These are phyloP conservation scores for Plasmodium berghei DNA, from an alignment of 169 alveolate species.

Conservation along the genomic window DNA sequence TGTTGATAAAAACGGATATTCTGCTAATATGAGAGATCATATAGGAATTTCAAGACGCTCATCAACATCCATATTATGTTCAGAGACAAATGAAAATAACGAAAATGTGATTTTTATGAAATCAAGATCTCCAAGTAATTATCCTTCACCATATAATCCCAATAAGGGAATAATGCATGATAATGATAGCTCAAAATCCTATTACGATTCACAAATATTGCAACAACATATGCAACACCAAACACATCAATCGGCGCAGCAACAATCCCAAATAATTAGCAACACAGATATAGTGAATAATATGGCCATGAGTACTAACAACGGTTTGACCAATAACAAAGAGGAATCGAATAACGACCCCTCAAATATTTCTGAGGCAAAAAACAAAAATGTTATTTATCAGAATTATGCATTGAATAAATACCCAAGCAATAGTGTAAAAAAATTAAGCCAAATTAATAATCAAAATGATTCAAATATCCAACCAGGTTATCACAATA, in stretches of 20 bases:
- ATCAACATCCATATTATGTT: background rate
- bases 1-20: conserved; percentile 36
- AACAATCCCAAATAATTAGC: too few species aligned
- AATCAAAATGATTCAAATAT: conserved; percentile 46
- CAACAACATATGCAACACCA: too few species aligned
- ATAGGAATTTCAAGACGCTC: background rate
- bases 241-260: too few species aligned
- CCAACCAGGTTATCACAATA: conserved; percentile 19
- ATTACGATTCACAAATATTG: too few species aligned
- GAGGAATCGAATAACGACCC: conserved; percentile 15
- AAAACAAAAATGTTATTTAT: conserved; percentile 40
- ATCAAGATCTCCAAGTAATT: conserved; percentile 35
- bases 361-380: background rate
- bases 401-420: conserved; percentile 17
- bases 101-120: conserved; percentile 23
- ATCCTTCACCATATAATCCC: conserved; percentile 12
- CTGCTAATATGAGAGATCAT: conserved; percentile 43
- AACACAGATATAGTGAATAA: too few species aligned
- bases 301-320: background rate
- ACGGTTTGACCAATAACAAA: conserved; percentile 16
- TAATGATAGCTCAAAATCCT: conserved; percentile 1
- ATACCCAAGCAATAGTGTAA: conserved; percentile 19
- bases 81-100: conserved; percentile 12
- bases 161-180: conserved; percentile 21
- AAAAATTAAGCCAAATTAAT: conserved; percentile 23